Conservation (phyloP, 192 early-diverging fungal species). For the Nowakowskiella sp. region DNA sequence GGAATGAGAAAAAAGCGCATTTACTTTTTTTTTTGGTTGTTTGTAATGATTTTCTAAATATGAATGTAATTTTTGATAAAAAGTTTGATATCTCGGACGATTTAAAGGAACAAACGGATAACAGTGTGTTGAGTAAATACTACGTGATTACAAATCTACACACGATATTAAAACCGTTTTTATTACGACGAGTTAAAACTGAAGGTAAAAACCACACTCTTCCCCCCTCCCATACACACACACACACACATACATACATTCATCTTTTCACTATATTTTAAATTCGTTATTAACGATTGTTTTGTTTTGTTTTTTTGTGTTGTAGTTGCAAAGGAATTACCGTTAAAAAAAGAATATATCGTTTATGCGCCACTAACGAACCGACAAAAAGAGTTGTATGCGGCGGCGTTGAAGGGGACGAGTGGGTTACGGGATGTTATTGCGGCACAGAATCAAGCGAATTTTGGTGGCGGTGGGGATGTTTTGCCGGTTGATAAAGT, state of each 20-base stretch:
- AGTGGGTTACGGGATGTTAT: constrained; percentile 21
- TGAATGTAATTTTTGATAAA: no score
- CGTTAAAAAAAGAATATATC: constrained; percentile 85
- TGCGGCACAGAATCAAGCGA: no score
- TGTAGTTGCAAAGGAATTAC: constrained; percentile 76
- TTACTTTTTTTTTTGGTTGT: not conserved
- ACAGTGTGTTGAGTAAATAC: constrained; percentile 13
- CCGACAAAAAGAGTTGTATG: constrained; percentile 37
- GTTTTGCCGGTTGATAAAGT: no score
- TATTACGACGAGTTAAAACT: constrained; percentile 82
- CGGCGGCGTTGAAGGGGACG: constrained; percentile 24
- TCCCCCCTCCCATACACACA: not conserved
- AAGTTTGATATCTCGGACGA: no score
- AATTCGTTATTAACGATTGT: constrained; percentile 1
- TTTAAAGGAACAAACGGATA: no score
- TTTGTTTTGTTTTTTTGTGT: constrained; percentile 1
- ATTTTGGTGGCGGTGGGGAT: no score
- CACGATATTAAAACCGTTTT: constrained; percentile 81
- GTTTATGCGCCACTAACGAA: constrained; percentile 47
- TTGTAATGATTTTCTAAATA: no score
- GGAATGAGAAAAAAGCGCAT: not conserved
- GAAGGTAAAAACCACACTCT: constrained; percentile 45
- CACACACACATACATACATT: no score
- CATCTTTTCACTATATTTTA: not conserved
- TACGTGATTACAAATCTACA: constrained; percentile 68